A percentile compares a stretch with the other conserved stretches of the same genome.
phyloP scores from a whole-genome alignment of 495 filamentous ascomycete genomes.

The Lepraria neglecta region DNA sequence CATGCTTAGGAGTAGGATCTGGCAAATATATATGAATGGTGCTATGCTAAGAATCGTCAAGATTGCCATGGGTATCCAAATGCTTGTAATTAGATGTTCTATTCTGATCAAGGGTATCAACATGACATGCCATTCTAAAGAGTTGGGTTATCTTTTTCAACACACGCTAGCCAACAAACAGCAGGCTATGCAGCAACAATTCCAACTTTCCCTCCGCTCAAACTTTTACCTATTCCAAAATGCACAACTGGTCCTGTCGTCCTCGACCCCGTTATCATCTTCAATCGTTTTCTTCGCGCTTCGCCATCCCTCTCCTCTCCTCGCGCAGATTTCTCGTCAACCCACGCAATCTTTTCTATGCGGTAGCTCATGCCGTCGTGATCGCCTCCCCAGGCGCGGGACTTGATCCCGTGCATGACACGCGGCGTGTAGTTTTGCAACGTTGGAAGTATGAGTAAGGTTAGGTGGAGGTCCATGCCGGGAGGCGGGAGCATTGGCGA shows the following conservation, averaged over 20 bases:
- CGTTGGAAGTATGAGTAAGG: constrained; percentile 70
- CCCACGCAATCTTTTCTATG: constrained; percentile 71
- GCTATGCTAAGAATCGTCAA: too few species aligned
- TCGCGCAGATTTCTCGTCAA: constrained; percentile 61
- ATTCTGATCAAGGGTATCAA: neutral
- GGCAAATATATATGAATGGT: too few species aligned
- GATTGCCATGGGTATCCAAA: too few species aligned
- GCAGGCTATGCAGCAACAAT: neutral
- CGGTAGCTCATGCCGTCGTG: constrained; percentile 91
- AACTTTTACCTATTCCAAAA: constrained; percentile 7
- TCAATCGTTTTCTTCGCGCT: constrained; percentile 55
- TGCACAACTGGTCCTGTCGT: neutral
- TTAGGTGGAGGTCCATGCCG: constrained; percentile 76
- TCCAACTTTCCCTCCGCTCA: constrained; percentile 11
- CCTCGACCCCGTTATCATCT: constrained; percentile 15
- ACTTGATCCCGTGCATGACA: constrained; percentile 70
- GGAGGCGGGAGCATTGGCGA: constrained; percentile 38
- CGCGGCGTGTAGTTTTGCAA: constrained; percentile 69
- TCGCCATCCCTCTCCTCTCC: constrained; percentile 59
- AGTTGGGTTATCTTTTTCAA: neutral
- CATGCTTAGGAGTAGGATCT: too few species aligned
- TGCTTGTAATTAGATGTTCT: too few species aligned
- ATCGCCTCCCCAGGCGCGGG: constrained; percentile 57
- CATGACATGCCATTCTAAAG: neutral
- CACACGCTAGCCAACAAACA: neutral